Base-by-base conservation (phyloP, 768 basidiomycete genomes). In the Nidularia sp. region DNA sequence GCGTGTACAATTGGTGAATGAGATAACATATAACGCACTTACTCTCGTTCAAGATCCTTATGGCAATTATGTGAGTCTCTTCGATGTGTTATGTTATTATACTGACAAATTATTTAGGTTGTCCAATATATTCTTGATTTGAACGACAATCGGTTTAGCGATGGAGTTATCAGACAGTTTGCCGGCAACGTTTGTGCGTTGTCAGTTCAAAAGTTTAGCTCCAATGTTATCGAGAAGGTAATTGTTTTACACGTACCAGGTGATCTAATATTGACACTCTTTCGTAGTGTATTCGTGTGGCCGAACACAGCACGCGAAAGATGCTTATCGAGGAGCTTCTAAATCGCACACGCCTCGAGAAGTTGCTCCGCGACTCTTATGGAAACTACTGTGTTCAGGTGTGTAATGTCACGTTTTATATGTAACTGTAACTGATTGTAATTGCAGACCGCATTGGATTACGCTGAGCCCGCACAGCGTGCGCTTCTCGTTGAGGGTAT, bases 121-220 rank as follows among this genome's bases (percentile, higher is more conserved):
- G 92, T 95, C 34, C 95, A 99, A 83, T 99, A 99, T 67, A 97
- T 98, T 55, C 81, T 99, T 54, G 97, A 99, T 66, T 72, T 99
- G 62, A 98, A 98, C 71, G 97, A 99, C 74, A 95, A 92, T 68
- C 84, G 97, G 43, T 99, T 98, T 79, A 96, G 93, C 58, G 96
- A 98, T 70, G 96, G 79, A 47, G 91, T 99, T 60, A 98, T 98
- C 61, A 86, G 96, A 57, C 97, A 98, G 65, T 99, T 98, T 71
- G 76, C 91, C 49, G 97, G 97, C 61, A 98, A 99, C 63, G 92
- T 98, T 54, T 98, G 95, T 67, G 93, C 93, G 4, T 75, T 99
- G 49, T 98, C 95, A 4, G 96, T 98, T 12, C 97, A 99, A 69
- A 99, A 99, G 73, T 99, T 99, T 73, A 96, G 93, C 56, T 98